Conservation (phyloP, 1,139 yeast species). For the Debaryomyces udenii region DNA sequence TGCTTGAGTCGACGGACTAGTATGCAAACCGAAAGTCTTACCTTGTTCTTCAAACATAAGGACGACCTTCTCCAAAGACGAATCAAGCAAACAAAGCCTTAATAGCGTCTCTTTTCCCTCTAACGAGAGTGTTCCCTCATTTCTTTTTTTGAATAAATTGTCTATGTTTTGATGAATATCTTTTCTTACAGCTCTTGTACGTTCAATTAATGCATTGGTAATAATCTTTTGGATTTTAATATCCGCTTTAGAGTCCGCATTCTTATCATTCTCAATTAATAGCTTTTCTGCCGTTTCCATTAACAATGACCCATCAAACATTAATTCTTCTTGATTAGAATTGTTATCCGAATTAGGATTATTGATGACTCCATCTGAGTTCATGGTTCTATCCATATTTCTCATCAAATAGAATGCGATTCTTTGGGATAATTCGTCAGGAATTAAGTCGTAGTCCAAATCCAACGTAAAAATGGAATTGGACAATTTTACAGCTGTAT, state of each 20-base stretch:
- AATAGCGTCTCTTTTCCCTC: slow-evolving; percentile 50
- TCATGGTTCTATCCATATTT: slow-evolving; percentile 70
- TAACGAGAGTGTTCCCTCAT: slow-evolving; percentile 39
- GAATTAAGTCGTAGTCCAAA: slow-evolving; percentile 66
- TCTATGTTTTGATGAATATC: slow-evolving; percentile 49
- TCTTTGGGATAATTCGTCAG: slow-evolving; percentile 73
- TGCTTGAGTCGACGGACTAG: neutral
- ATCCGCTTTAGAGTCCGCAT: slow-evolving; percentile 35
- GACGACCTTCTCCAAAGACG: slow-evolving; percentile 46
- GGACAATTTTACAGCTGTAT: slow-evolving; percentile 70
- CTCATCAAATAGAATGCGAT: slow-evolving; percentile 81
- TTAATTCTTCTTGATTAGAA: slow-evolving; percentile 40
- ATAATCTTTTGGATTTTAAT: slow-evolving; percentile 42
- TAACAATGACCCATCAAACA: slow-evolving; percentile 52
- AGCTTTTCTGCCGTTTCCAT: slow-evolving; percentile 70
- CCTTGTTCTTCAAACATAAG: slow-evolving; percentile 49
- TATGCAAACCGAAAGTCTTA: slow-evolving; percentile 14
- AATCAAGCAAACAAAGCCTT: slow-evolving; percentile 47
- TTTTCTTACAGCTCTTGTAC: slow-evolving; percentile 44
- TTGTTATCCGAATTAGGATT: slow-evolving; percentile 26
- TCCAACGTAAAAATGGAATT: slow-evolving; percentile 69
- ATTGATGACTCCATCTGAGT: slow-evolving; percentile 37
- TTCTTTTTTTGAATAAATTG: slow-evolving; percentile 39
- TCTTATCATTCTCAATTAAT: slow-evolving; percentile 43
- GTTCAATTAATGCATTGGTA: slow-evolving; percentile 45